Evolutionary conservation across 1,139 yeast genomes (phyloP).

Genomic region (Hyphopichia wangnamkhiaoensis): DNA sequence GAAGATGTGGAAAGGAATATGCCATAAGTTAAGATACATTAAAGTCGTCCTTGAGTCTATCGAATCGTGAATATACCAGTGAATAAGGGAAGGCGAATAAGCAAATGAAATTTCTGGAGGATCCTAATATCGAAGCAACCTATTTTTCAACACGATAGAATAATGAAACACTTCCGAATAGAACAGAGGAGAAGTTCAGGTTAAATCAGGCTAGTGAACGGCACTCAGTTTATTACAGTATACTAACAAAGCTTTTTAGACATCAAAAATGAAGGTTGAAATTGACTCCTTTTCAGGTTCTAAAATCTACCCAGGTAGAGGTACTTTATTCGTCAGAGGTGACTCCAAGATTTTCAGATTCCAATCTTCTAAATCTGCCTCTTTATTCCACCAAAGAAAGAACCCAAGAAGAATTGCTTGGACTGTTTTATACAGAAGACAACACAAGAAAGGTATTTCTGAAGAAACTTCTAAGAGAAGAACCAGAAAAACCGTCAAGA

Average conservation of each 20-base stretch:
- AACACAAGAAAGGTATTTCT: conserved; percentile 99
- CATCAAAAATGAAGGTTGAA: conserved; percentile 90
- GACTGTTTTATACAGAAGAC: conserved; percentile 99
- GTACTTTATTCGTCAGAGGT: conserved; percentile 98
- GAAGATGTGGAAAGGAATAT: no score
- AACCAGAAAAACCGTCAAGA: conserved; percentile 95
- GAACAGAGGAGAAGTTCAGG: no score
- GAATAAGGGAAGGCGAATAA: no score
- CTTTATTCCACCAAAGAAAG: conserved; percentile 99
- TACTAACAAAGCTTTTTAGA: conserved; percentile 20
- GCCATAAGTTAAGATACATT: no score
- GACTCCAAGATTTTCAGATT: conserved; percentile 99
- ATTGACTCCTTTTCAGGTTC: conserved; percentile 99
- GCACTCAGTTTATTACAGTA: no score
- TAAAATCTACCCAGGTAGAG: conserved; percentile 99
- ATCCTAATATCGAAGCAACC: no score
- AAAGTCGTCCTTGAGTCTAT: no score
- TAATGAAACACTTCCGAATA: no score
- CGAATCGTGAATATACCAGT: no score
- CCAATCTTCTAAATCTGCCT: conserved; percentile 96
- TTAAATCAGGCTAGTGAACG: no score
- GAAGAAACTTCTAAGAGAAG: conserved; percentile 98
- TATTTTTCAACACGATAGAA: no score
- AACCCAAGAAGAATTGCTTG: conserved; percentile 99
- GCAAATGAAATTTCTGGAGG: no score